phyloP scores from a whole-genome alignment of 75 land plant species.

The Cryptomeria japonica region DNA sequence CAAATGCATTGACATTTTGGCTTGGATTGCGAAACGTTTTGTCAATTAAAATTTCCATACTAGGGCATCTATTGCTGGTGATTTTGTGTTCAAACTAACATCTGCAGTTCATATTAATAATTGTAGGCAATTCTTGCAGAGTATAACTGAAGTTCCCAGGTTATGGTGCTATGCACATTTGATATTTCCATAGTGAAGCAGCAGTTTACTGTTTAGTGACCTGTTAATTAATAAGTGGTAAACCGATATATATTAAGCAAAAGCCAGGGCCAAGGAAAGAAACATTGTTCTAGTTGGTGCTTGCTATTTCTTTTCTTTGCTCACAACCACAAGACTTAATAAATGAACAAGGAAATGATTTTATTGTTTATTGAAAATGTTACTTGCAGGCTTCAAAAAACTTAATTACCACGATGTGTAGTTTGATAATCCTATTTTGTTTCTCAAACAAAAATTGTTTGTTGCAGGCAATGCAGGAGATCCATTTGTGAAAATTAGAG shows the following conservation, averaged over 20 bases:
- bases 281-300: neutral
- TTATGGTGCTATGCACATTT: neutral
- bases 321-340: neutral
- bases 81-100: neutral
- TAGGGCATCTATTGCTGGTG: neutral
- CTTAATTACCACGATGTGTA: neutral
- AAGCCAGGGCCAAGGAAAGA: neutral
- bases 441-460: conserved; percentile 11
- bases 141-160: neutral
- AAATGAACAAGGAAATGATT: neutral
- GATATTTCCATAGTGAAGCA: neutral
- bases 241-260: neutral
- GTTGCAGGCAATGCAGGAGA: conserved; percentile 15
- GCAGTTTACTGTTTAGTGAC: neutral
- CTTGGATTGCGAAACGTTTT: neutral
- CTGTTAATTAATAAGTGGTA: neutral
- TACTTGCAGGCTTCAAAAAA: neutral
- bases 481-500: conserved; percentile 52
- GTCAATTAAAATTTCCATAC: neutral
- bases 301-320: neutral
- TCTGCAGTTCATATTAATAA: neutral
- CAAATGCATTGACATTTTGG: neutral
- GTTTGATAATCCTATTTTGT: neutral
- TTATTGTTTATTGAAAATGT: neutral
- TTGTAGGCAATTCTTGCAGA: neutral